These are phyloP conservation scores for Claviceps sp. DNA, from an alignment of 2,329 filamentous ascomycete genomes.

Conservation along the genomic window DNA sequence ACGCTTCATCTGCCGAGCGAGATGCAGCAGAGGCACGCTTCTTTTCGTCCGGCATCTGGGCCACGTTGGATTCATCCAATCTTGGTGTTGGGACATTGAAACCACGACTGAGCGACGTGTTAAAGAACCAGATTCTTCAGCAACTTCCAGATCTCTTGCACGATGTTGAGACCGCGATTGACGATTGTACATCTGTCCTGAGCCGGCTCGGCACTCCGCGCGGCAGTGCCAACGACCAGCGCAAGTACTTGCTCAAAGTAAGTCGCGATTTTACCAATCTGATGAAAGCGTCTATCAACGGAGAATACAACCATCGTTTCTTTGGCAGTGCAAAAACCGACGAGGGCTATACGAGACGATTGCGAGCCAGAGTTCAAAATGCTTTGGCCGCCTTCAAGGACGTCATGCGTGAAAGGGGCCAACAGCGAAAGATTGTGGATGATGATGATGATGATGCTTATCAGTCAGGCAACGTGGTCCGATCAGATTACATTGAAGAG, in stretches of 20 bases:
- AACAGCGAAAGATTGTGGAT: slow-evolving; percentile 17
- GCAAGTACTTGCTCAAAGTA: slow-evolving; percentile 30
- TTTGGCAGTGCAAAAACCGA: no score
- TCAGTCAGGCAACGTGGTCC: no score
- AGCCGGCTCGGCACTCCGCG: slow-evolving; percentile 34
- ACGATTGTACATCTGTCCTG: no score
- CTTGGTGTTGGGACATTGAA: slow-evolving; percentile 36
- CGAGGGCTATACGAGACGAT: slow-evolving; percentile 27
- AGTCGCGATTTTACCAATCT: slow-evolving; percentile 31
- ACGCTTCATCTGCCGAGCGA: slow-evolving; percentile 18
- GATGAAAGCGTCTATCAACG: slow-evolving; percentile 32
- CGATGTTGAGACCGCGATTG: no score
- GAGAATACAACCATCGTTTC: slow-evolving; percentile 37
- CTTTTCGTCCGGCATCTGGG: slow-evolving; percentile 30
- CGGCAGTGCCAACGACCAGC: slow-evolving; percentile 30
- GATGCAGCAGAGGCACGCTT: slow-evolving; percentile 28
- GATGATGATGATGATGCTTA: slow-evolving; percentile 3
- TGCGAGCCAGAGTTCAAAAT: slow-evolving; percentile 42
- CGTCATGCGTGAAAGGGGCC: slow-evolving; percentile 30
- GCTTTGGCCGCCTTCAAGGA: slow-evolving; percentile 26
- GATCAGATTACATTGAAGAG: slow-evolving; percentile 4
- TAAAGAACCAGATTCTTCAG: slow-evolving; percentile 31
- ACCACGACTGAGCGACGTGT: slow-evolving; percentile 34
- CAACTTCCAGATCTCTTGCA: slow-evolving; percentile 37
- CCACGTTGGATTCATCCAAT: slow-evolving; percentile 16